phyloP scores from a whole-genome alignment of 352 stramenopile species.

The Phytophthora capsici region DNA sequence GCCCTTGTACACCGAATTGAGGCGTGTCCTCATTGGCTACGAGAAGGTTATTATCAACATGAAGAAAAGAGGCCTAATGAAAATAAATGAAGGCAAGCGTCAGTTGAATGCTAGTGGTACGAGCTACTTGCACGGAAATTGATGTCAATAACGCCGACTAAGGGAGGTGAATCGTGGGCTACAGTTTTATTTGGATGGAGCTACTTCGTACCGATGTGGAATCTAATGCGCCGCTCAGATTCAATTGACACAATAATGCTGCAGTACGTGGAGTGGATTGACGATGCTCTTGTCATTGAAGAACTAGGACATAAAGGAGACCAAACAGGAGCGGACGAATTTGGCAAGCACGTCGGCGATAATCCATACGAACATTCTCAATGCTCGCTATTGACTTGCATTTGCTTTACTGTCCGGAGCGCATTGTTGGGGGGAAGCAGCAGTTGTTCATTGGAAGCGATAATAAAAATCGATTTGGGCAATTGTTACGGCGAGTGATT shows the following conservation, averaged over 20 bases:
- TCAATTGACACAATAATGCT: slow-evolving; percentile 4
- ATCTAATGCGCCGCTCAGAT: slow-evolving; percentile 10
- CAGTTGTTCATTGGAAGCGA: slow-evolving; percentile 3
- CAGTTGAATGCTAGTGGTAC: neutral
- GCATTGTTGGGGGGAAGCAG: neutral
- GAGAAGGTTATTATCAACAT: slow-evolving; percentile 5
- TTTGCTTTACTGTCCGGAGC: slow-evolving; percentile 7
- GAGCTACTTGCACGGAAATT: slow-evolving; percentile 1
- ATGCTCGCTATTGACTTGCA: neutral
- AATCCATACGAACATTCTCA: neutral
- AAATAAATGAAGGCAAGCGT: slow-evolving; percentile 7
- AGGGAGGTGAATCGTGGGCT: neutral
- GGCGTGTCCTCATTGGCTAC: neutral
- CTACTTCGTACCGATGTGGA: slow-evolving; percentile 6
- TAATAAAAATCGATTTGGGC: slow-evolving; percentile 4
- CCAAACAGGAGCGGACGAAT: neutral
- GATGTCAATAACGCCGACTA: neutral
- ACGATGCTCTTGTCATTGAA: neutral
- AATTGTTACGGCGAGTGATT: slow-evolving; percentile 9
- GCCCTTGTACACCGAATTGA: neutral
- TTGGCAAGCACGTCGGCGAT: neutral
- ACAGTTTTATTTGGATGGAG: slow-evolving; percentile 4
- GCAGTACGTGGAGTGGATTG: neutral
- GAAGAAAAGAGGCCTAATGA: slow-evolving; percentile 10
- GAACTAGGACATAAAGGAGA: slow-evolving; percentile 1